Conservation (phyloP, 2,329 filamentous ascomycete genomes). For the Blastomyces gilchristii region DNA sequence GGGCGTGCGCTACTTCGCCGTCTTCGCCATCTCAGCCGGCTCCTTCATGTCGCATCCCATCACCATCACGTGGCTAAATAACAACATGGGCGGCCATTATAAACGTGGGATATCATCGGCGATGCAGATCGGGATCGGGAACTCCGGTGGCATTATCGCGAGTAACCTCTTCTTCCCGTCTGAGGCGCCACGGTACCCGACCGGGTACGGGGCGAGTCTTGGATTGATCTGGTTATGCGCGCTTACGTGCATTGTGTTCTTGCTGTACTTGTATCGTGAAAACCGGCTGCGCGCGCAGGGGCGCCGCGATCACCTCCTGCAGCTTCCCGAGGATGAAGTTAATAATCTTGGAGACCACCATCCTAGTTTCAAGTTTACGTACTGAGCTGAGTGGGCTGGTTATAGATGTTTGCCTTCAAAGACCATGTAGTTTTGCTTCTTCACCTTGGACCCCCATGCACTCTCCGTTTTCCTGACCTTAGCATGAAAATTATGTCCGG, state of each 20-base stretch:
- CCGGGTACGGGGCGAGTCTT: slow-evolving; percentile 36
- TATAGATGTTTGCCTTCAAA: neutral
- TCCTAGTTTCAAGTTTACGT: slow-evolving; percentile 31
- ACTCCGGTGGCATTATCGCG: slow-evolving; percentile 27
- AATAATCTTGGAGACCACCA: slow-evolving; percentile 33
- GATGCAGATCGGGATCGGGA: slow-evolving; percentile 38
- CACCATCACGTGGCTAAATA: slow-evolving; percentile 47
- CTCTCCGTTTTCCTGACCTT: no score
- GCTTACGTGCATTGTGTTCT: slow-evolving; percentile 22
- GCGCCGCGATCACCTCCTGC: slow-evolving; percentile 27
- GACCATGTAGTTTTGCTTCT: neutral
- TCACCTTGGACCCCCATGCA: neutral
- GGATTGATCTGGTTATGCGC: slow-evolving; percentile 29
- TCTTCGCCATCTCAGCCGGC: slow-evolving; percentile 46
- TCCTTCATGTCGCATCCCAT: slow-evolving; percentile 48
- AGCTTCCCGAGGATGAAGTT: slow-evolving; percentile 27
- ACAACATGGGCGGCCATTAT: slow-evolving; percentile 49
- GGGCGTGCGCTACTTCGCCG: slow-evolving; percentile 44
- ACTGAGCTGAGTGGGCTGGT: slow-evolving; percentile 13
- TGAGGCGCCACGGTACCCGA: slow-evolving; percentile 23
- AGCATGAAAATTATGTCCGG: no score
- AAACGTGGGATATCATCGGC: slow-evolving; percentile 47
- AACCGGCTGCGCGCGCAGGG: slow-evolving; percentile 28
- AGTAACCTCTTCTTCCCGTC: slow-evolving; percentile 26
- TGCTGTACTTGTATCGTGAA: slow-evolving; percentile 28